Evolutionary conservation across 2,329 filamentous ascomycete species (phyloP).

Genomic region (Torrubiella hemipterigena): DNA sequence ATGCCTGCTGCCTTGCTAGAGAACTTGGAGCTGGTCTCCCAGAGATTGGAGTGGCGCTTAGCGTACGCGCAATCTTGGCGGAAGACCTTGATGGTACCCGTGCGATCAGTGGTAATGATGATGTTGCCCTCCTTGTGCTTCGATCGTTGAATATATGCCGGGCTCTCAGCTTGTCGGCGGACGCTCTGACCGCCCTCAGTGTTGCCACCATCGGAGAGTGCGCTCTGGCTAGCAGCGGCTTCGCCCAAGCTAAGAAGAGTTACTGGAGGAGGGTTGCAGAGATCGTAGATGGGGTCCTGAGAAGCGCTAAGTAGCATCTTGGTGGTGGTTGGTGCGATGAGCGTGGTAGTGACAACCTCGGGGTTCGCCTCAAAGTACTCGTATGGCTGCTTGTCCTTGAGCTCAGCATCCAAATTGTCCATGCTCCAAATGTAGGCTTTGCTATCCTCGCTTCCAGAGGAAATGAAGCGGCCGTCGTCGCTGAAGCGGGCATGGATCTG

Average conservation of each 20-base stretch:
- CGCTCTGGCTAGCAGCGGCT: conserved; percentile 28
- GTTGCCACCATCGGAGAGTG: conserved; percentile 22
- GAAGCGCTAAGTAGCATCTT: conserved; percentile 67
- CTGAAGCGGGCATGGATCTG: conserved; percentile 86
- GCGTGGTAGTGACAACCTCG: conserved; percentile 76
- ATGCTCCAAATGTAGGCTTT: conserved; percentile 81
- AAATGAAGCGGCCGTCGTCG: conserved; percentile 74
- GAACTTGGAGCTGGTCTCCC: conserved; percentile 68
- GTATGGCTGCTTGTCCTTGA: conserved; percentile 67
- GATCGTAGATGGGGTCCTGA: conserved; percentile 86
- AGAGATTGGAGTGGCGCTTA: conserved; percentile 72
- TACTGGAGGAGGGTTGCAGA: conserved; percentile 90
- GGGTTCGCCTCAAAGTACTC: conserved; percentile 89
- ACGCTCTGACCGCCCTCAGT: conserved; percentile 17
- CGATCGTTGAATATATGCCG: conserved; percentile 65
- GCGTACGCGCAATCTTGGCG: conserved; percentile 81
- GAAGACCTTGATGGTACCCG: conserved; percentile 85
- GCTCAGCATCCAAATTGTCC: conserved; percentile 39
- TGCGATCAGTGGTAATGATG: conserved; percentile 80
- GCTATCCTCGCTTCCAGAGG: conserved; percentile 86
- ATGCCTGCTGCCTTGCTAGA: conserved; percentile 56
- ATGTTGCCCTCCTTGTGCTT: conserved; percentile 77
- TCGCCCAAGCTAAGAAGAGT: conserved; percentile 68
- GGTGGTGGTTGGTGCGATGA: conserved; percentile 71
- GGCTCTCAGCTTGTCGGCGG: conserved; percentile 52